These are phyloP conservation scores for Globisporangium nunn DNA, from an alignment of 352 stramenopile genomes.

Conservation along the genomic window DNA sequence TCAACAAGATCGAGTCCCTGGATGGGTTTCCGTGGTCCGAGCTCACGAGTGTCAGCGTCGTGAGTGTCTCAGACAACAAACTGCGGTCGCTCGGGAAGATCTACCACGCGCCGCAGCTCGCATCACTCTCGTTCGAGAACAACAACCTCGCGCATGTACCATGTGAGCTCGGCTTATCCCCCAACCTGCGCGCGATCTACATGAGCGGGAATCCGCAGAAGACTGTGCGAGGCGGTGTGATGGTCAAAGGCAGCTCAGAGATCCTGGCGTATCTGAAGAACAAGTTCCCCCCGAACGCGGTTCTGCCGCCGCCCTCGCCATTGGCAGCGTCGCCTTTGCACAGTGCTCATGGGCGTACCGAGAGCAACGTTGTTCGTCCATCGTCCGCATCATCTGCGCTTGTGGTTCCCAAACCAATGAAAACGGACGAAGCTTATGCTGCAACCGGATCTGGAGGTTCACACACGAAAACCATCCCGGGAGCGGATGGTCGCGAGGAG, in stretches of 20 bases:
- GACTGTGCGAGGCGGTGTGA: conserved; percentile 56
- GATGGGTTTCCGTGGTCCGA: conserved; percentile 52
- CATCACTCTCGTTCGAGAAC: conserved; percentile 79
- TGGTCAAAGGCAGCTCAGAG: conserved; percentile 70
- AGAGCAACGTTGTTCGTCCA: conserved; percentile 1
- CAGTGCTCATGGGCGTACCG: neutral
- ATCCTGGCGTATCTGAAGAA: conserved; percentile 78
- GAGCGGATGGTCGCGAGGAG: neutral
- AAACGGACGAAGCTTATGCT: neutral
- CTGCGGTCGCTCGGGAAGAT: conserved; percentile 55
- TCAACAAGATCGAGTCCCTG: conserved; percentile 71
- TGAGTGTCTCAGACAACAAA: conserved; percentile 77
- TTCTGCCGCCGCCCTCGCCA: conserved; percentile 11
- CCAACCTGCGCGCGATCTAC: conserved; percentile 58
- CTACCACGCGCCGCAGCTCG: conserved; percentile 46
- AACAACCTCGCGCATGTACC: conserved; percentile 67
- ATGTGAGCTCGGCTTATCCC: conserved; percentile 57
- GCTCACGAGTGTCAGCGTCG: conserved; percentile 35
- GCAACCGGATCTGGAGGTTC: neutral
- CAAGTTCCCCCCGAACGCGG: conserved; percentile 44
- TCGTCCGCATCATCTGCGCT: neutral
- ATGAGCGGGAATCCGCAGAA: conserved; percentile 85
- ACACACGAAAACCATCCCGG: neutral
- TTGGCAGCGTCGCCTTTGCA: neutral
- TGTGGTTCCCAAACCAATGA: neutral